Percentiles rank a stretch among this genome's conserved stretches.
Conservation (phyloP, 2,329 filamentous ascomycete genomes). For the Arthrobotrys iridis region DNA sequence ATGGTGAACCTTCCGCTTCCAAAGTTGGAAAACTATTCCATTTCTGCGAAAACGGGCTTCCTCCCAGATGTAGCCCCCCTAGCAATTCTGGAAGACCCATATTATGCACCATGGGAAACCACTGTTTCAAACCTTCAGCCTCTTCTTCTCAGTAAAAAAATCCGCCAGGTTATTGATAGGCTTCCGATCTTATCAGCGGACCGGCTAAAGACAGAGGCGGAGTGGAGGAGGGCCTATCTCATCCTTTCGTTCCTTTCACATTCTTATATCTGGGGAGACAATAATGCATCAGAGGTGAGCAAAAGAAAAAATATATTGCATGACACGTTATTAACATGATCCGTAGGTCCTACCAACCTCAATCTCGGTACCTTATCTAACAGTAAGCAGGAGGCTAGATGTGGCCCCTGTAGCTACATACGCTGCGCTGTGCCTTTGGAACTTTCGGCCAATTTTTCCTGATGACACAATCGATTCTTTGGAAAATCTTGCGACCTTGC, state of each 20-base stretch:
- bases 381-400: conserved; percentile 80
- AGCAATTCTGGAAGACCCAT: conserved; percentile 81
- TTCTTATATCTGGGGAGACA: conserved; percentile 88
- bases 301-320: conserved; percentile 52
- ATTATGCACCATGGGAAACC: conserved; percentile 95
- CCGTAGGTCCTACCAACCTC: conserved; percentile 75
- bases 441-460: conserved; percentile 90
- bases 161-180: conserved; percentile 80
- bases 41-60: conserved; percentile 83
- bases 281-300: conserved; percentile 74
- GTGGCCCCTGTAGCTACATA: conserved; percentile 94
- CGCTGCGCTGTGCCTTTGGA: conserved; percentile 91
- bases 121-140: conserved; percentile 85
- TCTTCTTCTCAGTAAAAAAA: conserved; percentile 82
- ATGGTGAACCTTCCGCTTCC: conserved; percentile 70
- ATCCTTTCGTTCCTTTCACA: conserved; percentile 83
- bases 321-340: neutral
- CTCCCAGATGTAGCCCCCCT: conserved; percentile 83
- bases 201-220: conserved; percentile 80
- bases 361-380: conserved; percentile 82
- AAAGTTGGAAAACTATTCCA: conserved; percentile 78
- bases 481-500: conserved; percentile 85
- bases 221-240: conserved; percentile 90
- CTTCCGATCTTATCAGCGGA: conserved; percentile 85
- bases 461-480: conserved; percentile 83